A percentile compares a stretch with the other conserved stretches of the same genome.
Conservation (phyloP, 1,139 yeast species). For the Taphrina confusa region DNA sequence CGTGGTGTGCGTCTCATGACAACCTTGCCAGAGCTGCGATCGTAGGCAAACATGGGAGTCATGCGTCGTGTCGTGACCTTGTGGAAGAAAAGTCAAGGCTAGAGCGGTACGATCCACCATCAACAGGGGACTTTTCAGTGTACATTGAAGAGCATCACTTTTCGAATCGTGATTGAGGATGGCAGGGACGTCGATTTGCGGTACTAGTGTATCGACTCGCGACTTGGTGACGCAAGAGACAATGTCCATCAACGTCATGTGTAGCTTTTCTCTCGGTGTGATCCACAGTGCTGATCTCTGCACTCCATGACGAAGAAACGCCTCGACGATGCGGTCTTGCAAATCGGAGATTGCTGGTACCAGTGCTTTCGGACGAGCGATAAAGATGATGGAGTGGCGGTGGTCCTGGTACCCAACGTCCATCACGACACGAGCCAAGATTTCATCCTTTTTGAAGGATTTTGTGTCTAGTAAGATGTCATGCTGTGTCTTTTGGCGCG, state of each 20-base stretch:
- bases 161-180: not conserved
- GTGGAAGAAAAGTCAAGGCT: slow-evolving; percentile 4
- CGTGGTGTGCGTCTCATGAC: not conserved
- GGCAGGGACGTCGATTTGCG: not conserved
- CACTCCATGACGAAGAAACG: not conserved
- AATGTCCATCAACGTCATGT: slow-evolving; percentile 18
- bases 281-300: not conserved
- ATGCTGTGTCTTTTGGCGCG: not conserved
- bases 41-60: slow-evolving; percentile 3
- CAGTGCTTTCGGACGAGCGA: not conserved
- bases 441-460: not conserved
- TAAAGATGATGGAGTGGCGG: slow-evolving; percentile 14
- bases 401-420: not conserved
- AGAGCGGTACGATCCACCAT: slow-evolving; percentile 7
- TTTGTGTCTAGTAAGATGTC: not conserved
- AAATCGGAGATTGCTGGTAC: not conserved
- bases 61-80: not conserved
- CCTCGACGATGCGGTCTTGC: not conserved
- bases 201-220: not conserved
- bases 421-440: not conserved
- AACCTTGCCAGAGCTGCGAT: not conserved
- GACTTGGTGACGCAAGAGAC: not conserved
- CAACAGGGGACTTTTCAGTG: not conserved
- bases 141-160: not conserved
- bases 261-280: not conserved